Evolutionary conservation across 164 flowering plant species (phyloP).

Genomic region (Brasenia schreberi): DNA sequence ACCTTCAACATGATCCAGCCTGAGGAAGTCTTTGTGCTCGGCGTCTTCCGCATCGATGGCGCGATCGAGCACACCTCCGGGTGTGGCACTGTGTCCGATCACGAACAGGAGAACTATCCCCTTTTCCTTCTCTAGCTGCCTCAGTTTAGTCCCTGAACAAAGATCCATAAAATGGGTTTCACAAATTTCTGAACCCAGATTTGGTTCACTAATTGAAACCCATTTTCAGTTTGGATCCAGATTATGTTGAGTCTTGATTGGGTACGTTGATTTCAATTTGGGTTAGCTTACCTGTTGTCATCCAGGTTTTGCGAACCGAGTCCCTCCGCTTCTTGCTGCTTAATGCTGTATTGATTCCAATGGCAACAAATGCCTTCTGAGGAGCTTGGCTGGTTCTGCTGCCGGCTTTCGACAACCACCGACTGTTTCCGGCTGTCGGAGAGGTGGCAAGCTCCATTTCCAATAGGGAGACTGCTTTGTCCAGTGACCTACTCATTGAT

Average conservation of each 20-base stretch:
- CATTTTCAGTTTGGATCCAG: neutral
- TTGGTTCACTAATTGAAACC: neutral
- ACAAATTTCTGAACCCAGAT: neutral
- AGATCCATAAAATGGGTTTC: neutral
- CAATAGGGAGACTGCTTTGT: constrained; percentile 44
- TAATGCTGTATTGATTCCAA: constrained; percentile 84
- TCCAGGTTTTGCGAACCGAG: constrained; percentile 71
- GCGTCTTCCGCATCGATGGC: constrained; percentile 58
- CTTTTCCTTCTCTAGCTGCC: constrained; percentile 59
- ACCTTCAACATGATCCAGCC: constrained; percentile 71
- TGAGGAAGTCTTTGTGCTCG: constrained; percentile 47
- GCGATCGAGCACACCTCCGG: constrained; percentile 48
- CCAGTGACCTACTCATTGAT: constrained; percentile 40
- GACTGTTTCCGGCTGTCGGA: constrained; percentile 17
- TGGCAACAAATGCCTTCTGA: constrained; percentile 55
- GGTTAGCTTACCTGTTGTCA: constrained; percentile 45
- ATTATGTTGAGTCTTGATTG: neutral
- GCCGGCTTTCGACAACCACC: constrained; percentile 2
- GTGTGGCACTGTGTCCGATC: constrained; percentile 66
- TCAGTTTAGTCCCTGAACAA: constrained; percentile 36
- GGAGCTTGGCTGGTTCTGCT: constrained; percentile 14
- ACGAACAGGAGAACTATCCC: constrained; percentile 70
- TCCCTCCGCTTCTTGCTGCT: constrained; percentile 76
- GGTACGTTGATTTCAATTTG: neutral
- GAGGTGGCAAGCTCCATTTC: constrained; percentile 59